Conservation (phyloP, 305 asterid species). For the Solanum hybrid region DNA sequence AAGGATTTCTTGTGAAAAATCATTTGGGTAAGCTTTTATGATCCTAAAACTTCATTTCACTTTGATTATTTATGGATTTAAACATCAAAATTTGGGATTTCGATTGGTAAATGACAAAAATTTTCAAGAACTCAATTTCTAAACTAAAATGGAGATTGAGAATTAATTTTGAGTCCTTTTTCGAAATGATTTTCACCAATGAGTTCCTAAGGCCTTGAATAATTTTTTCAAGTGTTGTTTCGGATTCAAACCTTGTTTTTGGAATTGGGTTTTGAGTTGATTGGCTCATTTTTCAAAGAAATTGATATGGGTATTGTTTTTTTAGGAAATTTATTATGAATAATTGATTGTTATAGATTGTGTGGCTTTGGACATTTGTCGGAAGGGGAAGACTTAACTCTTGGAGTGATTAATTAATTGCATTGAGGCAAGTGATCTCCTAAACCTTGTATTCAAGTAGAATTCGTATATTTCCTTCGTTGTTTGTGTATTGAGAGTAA, state of each 20-base stretch:
- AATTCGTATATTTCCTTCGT: neutral
- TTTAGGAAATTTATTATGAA: neutral
- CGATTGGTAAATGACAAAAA: neutral
- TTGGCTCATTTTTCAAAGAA: neutral
- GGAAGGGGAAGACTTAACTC: neutral
- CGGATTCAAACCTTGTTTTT: neutral
- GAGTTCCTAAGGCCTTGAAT: neutral
- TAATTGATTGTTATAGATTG: too few species aligned
- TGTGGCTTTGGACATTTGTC: neutral
- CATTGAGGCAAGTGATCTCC: neutral
- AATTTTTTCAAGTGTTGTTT: neutral
- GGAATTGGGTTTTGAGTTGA: too few species aligned
- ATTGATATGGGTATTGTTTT: neutral
- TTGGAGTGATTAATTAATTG: neutral
- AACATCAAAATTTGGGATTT: neutral
- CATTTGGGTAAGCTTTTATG: neutral
- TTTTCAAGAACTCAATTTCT: neutral
- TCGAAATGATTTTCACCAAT: neutral
- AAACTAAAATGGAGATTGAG: neutral
- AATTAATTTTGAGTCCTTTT: neutral
- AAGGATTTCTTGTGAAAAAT: neutral
- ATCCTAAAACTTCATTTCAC: neutral
- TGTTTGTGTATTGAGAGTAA: neutral
- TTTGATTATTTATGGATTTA: neutral
- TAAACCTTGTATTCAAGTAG: neutral